Base-by-base conservation (phyloP, 768 basidiomycete species). In the Boletus sensibilis region DNA sequence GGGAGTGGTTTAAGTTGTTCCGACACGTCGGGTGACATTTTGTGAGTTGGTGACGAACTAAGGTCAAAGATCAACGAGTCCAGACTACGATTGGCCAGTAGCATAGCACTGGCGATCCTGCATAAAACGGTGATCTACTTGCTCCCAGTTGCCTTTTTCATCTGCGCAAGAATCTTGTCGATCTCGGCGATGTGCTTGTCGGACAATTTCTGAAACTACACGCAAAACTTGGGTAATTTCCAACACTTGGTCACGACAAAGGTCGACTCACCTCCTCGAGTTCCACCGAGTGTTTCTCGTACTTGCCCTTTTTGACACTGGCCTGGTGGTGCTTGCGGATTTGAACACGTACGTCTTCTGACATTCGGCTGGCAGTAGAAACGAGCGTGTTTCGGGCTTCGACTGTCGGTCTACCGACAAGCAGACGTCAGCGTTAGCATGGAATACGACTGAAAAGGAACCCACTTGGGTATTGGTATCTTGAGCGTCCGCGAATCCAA, bases 391-490 rank as follows among this genome's bases (percentile, higher is more conserved):
- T 76, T 14, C 87, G 81, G 0, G 86, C 81, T 42, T 92, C 90
- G 6, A 92, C 81, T 0, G 92, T 94, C 0, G 90, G 88, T 60
- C 91, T 94, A 45, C 12, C 50, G 34, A 39, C 35, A 14, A 41
- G 38, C 10, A 52, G 10, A 16, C 7, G 9, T 53, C 25, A 50
- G 37, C 11, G 9, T 3, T 5, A 14, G 23, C 18, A 41, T 12
- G 5, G 2, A 16, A 16, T 8, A 9, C 20, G 3, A 16, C 27
- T 5, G 6, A 29, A 18, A 21, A n/a, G 21, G 34, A 14, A 63
- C 77, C 14, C 59, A 92, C 91, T 85, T 92, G 41, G 92, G 88
- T 68, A 93, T 84, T 0, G 90, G 87, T 56, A 94, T 82, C 59
- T 81, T 88, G 60, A 94, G 79, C 2, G 92, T 93, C 41, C 85